Evolutionary conservation across 202 grass and related monocot genomes (phyloP).

Genomic region (Zizania palustris): DNA sequence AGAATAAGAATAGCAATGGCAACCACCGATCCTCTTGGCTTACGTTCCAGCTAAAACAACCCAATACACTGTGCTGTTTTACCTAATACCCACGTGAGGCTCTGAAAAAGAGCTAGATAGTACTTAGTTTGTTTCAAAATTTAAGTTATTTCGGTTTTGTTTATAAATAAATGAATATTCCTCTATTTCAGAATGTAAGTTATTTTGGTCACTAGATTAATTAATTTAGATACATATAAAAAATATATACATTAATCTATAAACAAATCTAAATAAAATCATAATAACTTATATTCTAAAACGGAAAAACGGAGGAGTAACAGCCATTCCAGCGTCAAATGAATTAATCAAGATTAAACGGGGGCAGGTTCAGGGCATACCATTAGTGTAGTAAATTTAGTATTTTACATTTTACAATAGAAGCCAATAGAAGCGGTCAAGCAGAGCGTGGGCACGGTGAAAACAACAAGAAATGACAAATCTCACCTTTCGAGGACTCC

Average conservation of each 20-base stretch:
- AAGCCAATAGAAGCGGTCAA: not conserved
- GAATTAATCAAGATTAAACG: slow-evolving; percentile 2
- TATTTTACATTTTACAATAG: not conserved
- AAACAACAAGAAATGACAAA: slow-evolving; percentile 16
- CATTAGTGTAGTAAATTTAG: not conserved
- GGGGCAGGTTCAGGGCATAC: not conserved
- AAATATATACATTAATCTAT: too few relatives aligned
- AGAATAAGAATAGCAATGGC: not conserved
- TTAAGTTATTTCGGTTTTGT: too few relatives aligned
- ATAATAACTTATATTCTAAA: too few relatives aligned
- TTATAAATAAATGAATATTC: too few relatives aligned
- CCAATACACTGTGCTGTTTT: not conserved
- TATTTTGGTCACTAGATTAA: too few relatives aligned
- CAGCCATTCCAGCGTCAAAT: not conserved
- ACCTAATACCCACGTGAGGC: too few relatives aligned
- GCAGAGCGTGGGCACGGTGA: not conserved
- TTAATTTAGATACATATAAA: too few relatives aligned
- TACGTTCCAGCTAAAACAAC: not conserved
- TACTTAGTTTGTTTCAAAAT: too few relatives aligned
- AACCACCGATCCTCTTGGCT: not conserved
- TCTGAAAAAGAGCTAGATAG: slow-evolving; percentile 1
- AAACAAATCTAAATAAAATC: too few relatives aligned
- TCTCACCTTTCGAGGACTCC: slow-evolving; percentile 68
- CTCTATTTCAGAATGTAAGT: too few relatives aligned
- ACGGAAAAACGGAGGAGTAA: too few relatives aligned